Conservation (phyloP, 495 filamentous ascomycete species). For the Lasiosphaeria miniovina region DNA sequence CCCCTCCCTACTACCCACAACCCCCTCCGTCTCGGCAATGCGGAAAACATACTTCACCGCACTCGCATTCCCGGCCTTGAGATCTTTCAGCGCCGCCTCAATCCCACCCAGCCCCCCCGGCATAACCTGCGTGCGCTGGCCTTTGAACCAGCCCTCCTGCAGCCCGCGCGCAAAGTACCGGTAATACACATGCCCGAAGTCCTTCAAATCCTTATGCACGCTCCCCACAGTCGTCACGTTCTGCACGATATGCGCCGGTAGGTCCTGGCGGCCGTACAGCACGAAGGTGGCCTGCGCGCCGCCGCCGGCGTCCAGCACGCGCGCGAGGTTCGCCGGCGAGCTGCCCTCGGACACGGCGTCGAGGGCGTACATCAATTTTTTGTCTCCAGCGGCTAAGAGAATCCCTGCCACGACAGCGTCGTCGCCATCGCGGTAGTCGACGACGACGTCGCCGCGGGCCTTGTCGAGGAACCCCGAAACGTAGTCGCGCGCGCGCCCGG, state of each 20-base stretch:
- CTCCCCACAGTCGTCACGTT: constrained; percentile 45
- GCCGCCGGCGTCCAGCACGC: constrained; percentile 40
- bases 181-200: constrained; percentile 58
- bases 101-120: constrained; percentile 58
- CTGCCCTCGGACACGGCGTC: constrained; percentile 60
- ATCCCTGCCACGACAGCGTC: constrained; percentile 51
- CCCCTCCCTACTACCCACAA: constrained; percentile 5
- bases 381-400: neutral
- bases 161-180: constrained; percentile 52
- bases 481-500: constrained; percentile 55
- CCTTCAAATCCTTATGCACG: constrained; percentile 49
- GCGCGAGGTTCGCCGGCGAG: constrained; percentile 42
- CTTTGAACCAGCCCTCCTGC: constrained; percentile 57
- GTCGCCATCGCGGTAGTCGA: constrained; percentile 68
- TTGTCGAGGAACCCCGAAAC: constrained; percentile 60
- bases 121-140: constrained; percentile 61
- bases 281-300: constrained; percentile 54
- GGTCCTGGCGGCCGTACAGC: constrained; percentile 36
- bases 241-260: constrained; percentile 35
- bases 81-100: constrained; percentile 51
- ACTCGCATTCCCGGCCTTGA: constrained; percentile 62
- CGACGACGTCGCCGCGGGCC: constrained; percentile 62
- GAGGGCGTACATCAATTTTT: constrained; percentile 45
- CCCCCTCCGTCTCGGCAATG: constrained; percentile 58
- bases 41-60: constrained; percentile 68